These are phyloP conservation scores for Prunus mira DNA, from an alignment of 306 rosid genomes.

Conservation along the genomic window DNA sequence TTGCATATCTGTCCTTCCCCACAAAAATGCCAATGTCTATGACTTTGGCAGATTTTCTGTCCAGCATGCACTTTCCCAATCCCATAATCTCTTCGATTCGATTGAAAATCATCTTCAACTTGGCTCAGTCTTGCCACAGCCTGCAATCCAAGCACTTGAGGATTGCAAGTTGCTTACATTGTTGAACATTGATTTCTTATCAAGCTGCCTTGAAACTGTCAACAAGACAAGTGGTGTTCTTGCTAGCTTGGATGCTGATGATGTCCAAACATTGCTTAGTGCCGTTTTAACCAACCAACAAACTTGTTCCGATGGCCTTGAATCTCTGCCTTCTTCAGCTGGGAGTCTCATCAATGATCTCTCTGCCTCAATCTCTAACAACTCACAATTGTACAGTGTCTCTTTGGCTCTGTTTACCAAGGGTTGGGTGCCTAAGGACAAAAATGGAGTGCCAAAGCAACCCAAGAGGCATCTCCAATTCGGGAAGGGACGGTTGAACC, in stretches of 20 bases:
- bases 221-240: slow-evolving; percentile 20
- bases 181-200: slow-evolving; percentile 24
- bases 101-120: slow-evolving; percentile 18
- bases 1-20: slow-evolving; percentile 34
- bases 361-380: slow-evolving; percentile 5
- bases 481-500: slow-evolving; percentile 19
- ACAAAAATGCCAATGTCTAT: slow-evolving; percentile 20
- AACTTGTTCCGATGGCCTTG: slow-evolving; percentile 35
- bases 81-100: slow-evolving; percentile 9
- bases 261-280: slow-evolving; percentile 34
- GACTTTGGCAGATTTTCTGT: slow-evolving; percentile 29
- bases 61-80: slow-evolving; percentile 18
- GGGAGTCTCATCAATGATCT: slow-evolving; percentile 10
- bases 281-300: slow-evolving; percentile 38
- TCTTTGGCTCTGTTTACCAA: slow-evolving; percentile 28
- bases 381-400: slow-evolving; percentile 24
- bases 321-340: not conserved
- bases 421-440: slow-evolving; percentile 39
- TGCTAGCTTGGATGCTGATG: slow-evolving; percentile 26
- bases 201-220: slow-evolving; percentile 1
- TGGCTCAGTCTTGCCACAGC: slow-evolving; percentile 13
- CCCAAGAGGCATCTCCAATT: slow-evolving; percentile 5
- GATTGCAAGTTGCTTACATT: slow-evolving; percentile 31
- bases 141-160: slow-evolving; percentile 14
- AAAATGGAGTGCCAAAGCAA: not conserved